Conservation (phyloP, 2,329 filamentous ascomycete genomes). For the Trichoderma harzianum region DNA sequence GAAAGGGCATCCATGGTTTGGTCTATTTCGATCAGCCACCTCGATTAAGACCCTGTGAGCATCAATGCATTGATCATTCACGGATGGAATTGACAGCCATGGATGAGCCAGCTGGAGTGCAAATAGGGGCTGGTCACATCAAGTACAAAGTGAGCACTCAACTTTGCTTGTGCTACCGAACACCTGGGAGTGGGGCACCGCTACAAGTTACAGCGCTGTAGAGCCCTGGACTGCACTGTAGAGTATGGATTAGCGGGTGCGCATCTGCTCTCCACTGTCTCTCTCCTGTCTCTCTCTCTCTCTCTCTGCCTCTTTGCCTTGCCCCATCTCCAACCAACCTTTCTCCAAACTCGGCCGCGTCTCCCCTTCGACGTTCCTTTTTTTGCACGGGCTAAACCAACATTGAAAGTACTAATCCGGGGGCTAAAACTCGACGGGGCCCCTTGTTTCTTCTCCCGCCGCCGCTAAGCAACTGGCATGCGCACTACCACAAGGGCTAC, state of each 20-base stretch:
- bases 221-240: too few species aligned
- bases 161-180: background rate
- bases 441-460: constrained; percentile 2
- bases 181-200: background rate
- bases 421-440: background rate
- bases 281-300: background rate
- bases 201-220: too few species aligned
- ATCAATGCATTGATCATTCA: background rate
- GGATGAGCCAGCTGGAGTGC: background rate
- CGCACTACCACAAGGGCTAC: background rate
- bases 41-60: background rate
- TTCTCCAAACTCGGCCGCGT: background rate
- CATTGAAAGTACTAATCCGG: background rate
- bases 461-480: background rate
- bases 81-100: background rate
- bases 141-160: background rate
- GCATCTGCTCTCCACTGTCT: background rate
- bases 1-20: background rate
- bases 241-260: background rate
- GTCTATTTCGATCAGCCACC: background rate
- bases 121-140: background rate
- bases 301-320: background rate
- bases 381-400: background rate
- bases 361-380: background rate
- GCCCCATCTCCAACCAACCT: background rate